Conservation (phyloP, 1,284 basidiomycete species). For the Ustilago lituana region DNA sequence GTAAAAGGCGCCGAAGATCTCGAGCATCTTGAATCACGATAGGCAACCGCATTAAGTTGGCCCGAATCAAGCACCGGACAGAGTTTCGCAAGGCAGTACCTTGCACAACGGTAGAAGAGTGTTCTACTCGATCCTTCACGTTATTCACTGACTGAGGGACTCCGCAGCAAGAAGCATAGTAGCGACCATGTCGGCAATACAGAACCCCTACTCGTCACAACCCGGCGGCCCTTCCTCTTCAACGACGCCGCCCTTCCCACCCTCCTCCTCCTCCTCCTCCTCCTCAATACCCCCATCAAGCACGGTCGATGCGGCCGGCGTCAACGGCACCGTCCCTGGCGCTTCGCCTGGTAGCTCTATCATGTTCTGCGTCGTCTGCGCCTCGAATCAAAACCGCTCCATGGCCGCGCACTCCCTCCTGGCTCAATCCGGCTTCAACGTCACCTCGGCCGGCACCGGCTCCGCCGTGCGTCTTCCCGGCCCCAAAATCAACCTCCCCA, state of each 20-base stretch:
- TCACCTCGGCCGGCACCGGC: conserved; percentile 94
- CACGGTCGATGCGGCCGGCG: conserved; percentile 11
- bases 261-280: conserved; percentile 1
- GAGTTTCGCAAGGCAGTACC: no score
- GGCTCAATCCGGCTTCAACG: conserved; percentile 83
- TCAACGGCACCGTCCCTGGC: conserved; percentile 20
- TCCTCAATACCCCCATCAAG: not conserved
- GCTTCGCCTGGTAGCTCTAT: conserved; percentile 25
- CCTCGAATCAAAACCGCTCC: conserved; percentile 97
- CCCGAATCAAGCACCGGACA: no score
- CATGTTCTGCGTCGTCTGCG: conserved; percentile 93
- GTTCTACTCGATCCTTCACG: no score
- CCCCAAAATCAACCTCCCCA: conserved; percentile 94
- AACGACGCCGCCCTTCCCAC: conserved; percentile 1
- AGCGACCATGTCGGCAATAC: conserved; percentile 14
- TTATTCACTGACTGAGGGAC: no score
- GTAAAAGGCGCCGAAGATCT: no score
- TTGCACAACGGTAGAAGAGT: no score
- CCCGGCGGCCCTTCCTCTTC: conserved; percentile 9
- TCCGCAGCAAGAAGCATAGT: no score
- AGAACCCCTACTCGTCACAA: conserved; percentile 23
- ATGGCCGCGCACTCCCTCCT: conserved; percentile 98
- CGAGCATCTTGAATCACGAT: no score
- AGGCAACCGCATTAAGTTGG: no score
- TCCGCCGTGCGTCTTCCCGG: conserved; percentile 96